Evolutionary conservation across 495 filamentous ascomycete species (phyloP), one percentile per base, ranked within the genome.

Genomic region (Xylaria intraflava): DNA sequence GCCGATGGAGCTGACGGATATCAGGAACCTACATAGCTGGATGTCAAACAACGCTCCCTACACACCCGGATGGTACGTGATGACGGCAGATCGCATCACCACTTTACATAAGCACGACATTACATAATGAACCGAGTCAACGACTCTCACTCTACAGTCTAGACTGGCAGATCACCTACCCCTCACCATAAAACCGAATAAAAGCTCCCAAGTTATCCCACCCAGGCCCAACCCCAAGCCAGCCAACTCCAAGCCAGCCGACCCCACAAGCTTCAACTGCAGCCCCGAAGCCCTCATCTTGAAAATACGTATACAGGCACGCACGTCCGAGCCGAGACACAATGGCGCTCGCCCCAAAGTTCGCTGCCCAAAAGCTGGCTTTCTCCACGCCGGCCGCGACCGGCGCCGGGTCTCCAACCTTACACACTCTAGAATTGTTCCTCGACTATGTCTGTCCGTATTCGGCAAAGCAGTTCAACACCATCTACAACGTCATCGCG

Each of bases 401-500:
- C 26, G 64, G 67, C 30, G 66, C 66, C 27, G 58, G 65, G 12
- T 64, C 74, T 6, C 69, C 77, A 36, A 69, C 80, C 0, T 67
- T 83, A 4, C 86, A 91, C 73, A 92, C 86, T 0, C 69, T 92
- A 23, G 88, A 92, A 67, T 58, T 92, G 17, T 92, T 85, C 64
- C 85, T 92, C 64, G 88, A 94, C 73, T 95, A 92, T 72, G 86
- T 88, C 57, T 94, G 89, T 65, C 87, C 89, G 24, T 81, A 82
- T 67, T 69, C 77, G 50, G 52, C 64, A 26, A 75, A 88, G 62
- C 75, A 89, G 67, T 93, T 90, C 78, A 78, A 81, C 45, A 85
- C 83, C 9, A 65, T 93, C 62, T 81, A 84, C 70, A 72, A 70
- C 24, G 64, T 72, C 29, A 74, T 87, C 47, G 70, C 81, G 57